Evolutionary conservation across 768 basidiomycete genomes (phyloP).

Genomic region (Tephrocybe sp.): DNA sequence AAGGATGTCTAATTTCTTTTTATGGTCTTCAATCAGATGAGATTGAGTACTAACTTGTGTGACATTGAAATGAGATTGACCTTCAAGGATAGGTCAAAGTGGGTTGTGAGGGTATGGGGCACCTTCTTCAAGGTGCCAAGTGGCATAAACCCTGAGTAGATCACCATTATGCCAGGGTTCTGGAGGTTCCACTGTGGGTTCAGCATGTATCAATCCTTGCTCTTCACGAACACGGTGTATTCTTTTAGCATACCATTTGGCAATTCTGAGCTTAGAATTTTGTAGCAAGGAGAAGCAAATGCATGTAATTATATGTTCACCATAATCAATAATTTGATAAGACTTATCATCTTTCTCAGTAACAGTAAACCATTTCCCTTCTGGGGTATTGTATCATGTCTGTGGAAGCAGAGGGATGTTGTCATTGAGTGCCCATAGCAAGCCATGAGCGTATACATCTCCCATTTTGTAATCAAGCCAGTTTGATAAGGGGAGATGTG

Average conservation of each 20-base stretch:
- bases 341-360: neutral
- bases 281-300: neutral
- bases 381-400: neutral
- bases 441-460: neutral
- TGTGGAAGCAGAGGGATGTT: neutral
- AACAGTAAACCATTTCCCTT: neutral
- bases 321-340: too few relatives aligned
- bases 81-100: neutral
- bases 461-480: slow-evolving; percentile 6
- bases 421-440: neutral
- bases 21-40: neutral
- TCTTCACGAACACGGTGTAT: neutral
- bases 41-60: neutral
- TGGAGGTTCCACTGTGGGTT: neutral
- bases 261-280: neutral
- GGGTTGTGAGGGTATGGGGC: slow-evolving; percentile 1
- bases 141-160: neutral
- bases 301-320: slow-evolving; percentile 1
- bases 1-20: neutral
- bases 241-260: slow-evolving; percentile 1
- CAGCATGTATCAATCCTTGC: neutral
- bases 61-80: neutral
- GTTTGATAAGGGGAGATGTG: too few relatives aligned
- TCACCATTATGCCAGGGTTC: neutral
- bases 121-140: neutral